Base-by-base conservation (phyloP, 768 basidiomycete species). In the Dentipellis fragilis region DNA sequence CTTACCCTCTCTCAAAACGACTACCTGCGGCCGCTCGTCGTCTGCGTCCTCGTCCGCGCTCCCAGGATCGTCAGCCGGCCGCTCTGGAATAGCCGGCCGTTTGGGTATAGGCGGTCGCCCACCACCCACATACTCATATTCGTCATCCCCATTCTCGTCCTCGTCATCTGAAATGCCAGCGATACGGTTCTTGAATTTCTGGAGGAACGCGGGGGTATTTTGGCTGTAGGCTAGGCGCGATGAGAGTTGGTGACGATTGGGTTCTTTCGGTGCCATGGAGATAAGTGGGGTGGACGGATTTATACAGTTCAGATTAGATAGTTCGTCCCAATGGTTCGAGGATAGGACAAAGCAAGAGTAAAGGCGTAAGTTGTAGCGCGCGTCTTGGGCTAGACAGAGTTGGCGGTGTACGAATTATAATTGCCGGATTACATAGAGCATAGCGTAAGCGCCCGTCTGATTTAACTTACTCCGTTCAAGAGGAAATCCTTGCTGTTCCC, bases 11-110 rank as follows among this genome's bases (percentile, higher is more conserved):
- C 80, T 90, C 60, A 96, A 67, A 9, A 95, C 93, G 3, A 96
- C 90, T 8, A 96, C 82, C 65, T 90, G 89, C 2, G 93, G 93
- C 61, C 79, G 84, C 68, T 94, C 93, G 63, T 93, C 92, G 10
- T 49, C 62, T n/a, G 61, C 61, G 29, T 69, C 69, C 49, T 90
- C 88, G 52, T 84, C 83, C 11, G 79, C 87, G 60, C 85, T 87
- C 51, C 87, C 86, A 8, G 80, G 83, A 55, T 88, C 80, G 49
- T 80, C 78, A 11, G 73, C 77, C 0, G 85, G 85, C 36, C 86
- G 75, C 64, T 81, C 73, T 10, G 87, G 86, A 29, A 88, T 86
- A 11, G 84, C 68, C 42, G 87, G 85, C n/a, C 85, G 79, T 57
- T 75, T 70, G 11, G 87, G 87, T 35, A 87, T 87, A n/a, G 85